Percentiles rank a stretch among this genome's conserved stretches.
These are phyloP conservation scores for Plasmodium fragile DNA, from an alignment of 169 alveolate species.

Conservation along the genomic window DNA sequence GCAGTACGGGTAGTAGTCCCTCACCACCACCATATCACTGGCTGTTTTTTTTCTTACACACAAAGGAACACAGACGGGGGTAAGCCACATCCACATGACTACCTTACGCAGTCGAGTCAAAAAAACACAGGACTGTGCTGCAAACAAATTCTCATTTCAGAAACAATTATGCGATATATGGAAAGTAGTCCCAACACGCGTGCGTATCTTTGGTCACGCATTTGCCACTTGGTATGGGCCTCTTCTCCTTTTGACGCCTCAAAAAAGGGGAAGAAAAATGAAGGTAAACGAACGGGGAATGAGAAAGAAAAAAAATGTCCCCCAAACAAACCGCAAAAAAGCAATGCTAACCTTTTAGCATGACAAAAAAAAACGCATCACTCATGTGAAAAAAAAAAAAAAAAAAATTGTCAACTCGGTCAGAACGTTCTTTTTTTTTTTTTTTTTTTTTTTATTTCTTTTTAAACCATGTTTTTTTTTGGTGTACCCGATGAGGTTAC, in stretches of 20 bases:
- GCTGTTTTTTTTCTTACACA: not conserved
- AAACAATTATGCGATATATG: not conserved
- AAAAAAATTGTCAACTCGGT: conserved; percentile 6
- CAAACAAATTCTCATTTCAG: not conserved
- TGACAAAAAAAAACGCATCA: not conserved
- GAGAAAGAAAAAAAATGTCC: not conserved
- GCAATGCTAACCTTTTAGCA: not conserved
- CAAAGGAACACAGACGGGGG: not conserved
- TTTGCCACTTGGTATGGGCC: not conserved
- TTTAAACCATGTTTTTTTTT: too few species aligned
- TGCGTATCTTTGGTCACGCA: not conserved
- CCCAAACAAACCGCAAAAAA: not conserved
- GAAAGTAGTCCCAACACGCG: not conserved
- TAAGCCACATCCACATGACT: not conserved
- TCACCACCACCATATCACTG: not conserved
- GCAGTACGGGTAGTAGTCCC: not conserved
- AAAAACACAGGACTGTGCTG: not conserved
- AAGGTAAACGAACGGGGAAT: not conserved
- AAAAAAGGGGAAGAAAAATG: not conserved
- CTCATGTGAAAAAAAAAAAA: not conserved
- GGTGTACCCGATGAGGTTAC: not conserved
- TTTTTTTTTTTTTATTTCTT: not conserved
- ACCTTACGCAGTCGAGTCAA: not conserved
- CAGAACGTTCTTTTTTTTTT: not conserved
- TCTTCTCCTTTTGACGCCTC: not conserved